phyloP scores from a whole-genome alignment of 2,329 filamentous ascomycete genomes.

The Ceratocystiopsis sp. region DNA sequence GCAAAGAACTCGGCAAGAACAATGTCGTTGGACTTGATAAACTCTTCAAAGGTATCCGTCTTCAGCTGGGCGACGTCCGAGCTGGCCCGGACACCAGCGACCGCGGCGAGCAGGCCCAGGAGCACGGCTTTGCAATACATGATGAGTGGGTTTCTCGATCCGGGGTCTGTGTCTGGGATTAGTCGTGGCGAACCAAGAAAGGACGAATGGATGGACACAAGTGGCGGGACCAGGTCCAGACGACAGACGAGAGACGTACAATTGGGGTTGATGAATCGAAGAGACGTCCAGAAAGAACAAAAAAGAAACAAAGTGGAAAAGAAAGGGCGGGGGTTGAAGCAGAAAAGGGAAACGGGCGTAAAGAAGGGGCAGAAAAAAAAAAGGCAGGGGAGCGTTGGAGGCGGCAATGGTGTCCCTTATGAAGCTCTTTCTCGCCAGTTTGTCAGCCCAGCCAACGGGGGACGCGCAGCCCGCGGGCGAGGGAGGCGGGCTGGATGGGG shows the following conservation, averaged over 20 bases:
- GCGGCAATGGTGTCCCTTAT: neutral
- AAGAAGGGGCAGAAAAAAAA: neutral
- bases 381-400: neutral
- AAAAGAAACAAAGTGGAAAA: neutral
- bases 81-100: slow-evolving; percentile 39
- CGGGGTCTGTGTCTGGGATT: slow-evolving; percentile 22
- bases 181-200: no score
- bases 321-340: neutral
- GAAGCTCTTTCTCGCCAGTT: no score
- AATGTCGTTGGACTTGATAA: slow-evolving; percentile 70
- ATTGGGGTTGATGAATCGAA: neutral
- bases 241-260: no score
- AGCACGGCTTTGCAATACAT: slow-evolving; percentile 21
- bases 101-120: slow-evolving; percentile 36
- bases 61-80: slow-evolving; percentile 79
- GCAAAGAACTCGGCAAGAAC: slow-evolving; percentile 66
- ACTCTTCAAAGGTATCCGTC: slow-evolving; percentile 72
- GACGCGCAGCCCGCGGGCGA: no score
- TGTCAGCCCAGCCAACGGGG: no score
- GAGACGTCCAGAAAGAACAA: neutral
- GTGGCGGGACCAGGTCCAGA: no score
- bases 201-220: no score
- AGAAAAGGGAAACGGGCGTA: neutral
- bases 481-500: no score
- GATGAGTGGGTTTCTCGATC: slow-evolving; percentile 17